These are phyloP conservation scores for Ganoderma lucidum DNA, from an alignment of 1,284 basidiomycete genomes.

Conservation along the genomic window DNA sequence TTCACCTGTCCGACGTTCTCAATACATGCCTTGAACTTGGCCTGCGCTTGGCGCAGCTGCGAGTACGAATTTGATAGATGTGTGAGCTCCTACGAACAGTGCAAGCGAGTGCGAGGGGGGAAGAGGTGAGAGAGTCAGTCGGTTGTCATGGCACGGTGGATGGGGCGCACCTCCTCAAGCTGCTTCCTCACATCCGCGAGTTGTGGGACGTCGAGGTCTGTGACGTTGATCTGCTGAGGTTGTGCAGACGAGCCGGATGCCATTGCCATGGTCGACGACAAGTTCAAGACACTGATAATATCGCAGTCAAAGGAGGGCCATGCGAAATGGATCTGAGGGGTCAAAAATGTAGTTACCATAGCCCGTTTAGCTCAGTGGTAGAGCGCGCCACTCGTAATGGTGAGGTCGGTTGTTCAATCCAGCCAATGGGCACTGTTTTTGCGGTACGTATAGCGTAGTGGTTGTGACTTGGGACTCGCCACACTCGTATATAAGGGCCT, in stretches of 20 bases:
- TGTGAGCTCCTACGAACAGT: constrained; percentile 79
- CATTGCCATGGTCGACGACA: constrained; percentile 25
- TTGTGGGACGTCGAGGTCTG: constrained; percentile 84
- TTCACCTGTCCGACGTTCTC: constrained; percentile 86
- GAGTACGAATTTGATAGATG: constrained; percentile 94
- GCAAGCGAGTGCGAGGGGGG: neutral
- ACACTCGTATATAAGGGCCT: too few relatives aligned
- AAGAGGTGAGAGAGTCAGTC: constrained; percentile 1
- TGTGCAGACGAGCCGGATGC: constrained; percentile 35
- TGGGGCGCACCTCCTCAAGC: constrained; percentile 77
- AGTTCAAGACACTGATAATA: too few relatives aligned
- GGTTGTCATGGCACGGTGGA: constrained; percentile 15
- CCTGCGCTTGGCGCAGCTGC: constrained; percentile 92
- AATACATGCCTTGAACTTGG: constrained; percentile 91
- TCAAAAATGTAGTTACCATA: too few relatives aligned
- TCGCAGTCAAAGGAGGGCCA: too few relatives aligned
- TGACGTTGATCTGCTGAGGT: constrained; percentile 77
- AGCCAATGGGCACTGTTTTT: constrained; percentile 27
- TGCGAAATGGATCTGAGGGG: too few relatives aligned
- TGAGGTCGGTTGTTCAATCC: constrained; percentile 35
- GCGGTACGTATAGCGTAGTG: too few relatives aligned
- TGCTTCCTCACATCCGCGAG: constrained; percentile 88
- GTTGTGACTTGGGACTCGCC: too few relatives aligned
- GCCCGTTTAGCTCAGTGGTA: constrained; percentile 35
- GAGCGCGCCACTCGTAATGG: constrained; percentile 35